Base-by-base conservation (phyloP, 345 rosid species). In the Pseudoturritis turrita region DNA sequence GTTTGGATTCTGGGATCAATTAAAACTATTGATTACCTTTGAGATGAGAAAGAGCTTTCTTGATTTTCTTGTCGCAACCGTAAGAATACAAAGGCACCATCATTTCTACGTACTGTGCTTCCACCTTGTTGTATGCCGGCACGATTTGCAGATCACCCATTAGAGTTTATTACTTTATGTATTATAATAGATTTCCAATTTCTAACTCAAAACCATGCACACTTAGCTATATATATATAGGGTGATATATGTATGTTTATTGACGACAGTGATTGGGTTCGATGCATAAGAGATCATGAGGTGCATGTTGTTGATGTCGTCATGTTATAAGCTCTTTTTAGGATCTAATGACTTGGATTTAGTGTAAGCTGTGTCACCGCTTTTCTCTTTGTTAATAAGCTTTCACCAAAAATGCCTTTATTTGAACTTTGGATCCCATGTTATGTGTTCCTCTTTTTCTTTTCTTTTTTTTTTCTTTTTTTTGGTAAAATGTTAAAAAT, bases 61-160 rank as follows among this genome's bases (percentile, higher is more conserved):
- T 89, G 35, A 90, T 71, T 82, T 93, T 90, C 85, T 74, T 83
- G 77, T 87, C 87, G 35, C 98, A 90, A 0, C 98, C 98, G 54
- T 87, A 78, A 61, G 97, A 87, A 71, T 93, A 90, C 55, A 90
- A 82, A 65, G 98, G 97, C 62, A 90, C 97, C 93, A 85, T 87
- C 96, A 93, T 87, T 80, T 88, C 96, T 79, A 88, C 98, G 22
- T 80, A 86, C 25, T 93, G 96, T 63, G 98, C 84, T 87, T 93
- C 96, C 81, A 93, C 97, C 66, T 81, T 83, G 75, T 83, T 81
- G 56, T 51, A 49, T 11, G 83, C 93, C 26, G 77, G 81, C 65
- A 93, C 87, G 31, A 90, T 83, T 80, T 88, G 98, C 83, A 87
- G 78, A 71, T 83, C 58, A 22, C 68, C 86, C 97, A 89, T 92